Percentiles rank a stretch among this genome's conserved stretches.
These are phyloP conservation scores for Kodamaea fungicola DNA, from an alignment of 1,139 yeast species.

Conservation along the genomic window DNA sequence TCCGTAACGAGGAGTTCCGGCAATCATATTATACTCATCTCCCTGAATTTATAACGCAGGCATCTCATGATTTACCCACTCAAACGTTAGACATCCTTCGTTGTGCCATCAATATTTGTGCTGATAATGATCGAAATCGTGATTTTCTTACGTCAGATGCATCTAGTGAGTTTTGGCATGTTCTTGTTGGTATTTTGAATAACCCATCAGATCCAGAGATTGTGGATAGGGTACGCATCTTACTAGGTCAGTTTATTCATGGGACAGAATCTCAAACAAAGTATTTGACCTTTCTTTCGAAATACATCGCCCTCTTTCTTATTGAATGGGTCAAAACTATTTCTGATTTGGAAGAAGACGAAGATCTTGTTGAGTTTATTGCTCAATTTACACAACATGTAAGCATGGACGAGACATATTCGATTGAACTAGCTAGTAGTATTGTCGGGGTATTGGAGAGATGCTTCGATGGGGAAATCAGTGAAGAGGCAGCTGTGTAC, in stretches of 20 bases:
- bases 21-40: slow-evolving; percentile 1
- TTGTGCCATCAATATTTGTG: slow-evolving; percentile 33
- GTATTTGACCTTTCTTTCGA: slow-evolving; percentile 16
- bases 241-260: slow-evolving; percentile 35
- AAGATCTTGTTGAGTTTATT: slow-evolving; percentile 5
- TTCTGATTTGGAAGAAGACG: slow-evolving; percentile 1
- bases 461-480: slow-evolving; percentile 9
- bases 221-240: slow-evolving; percentile 17
- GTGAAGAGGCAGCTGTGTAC: slow-evolving; percentile 6
- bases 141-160: slow-evolving; percentile 12
- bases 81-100: slow-evolving; percentile 19
- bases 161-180: background rate
- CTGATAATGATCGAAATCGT: slow-evolving; percentile 36
- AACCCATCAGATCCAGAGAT: slow-evolving; percentile 4
- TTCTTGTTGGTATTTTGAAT: slow-evolving; percentile 4
- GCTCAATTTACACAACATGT: slow-evolving; percentile 2
- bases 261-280: slow-evolving; percentile 20
- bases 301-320: slow-evolving; percentile 1
- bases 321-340: background rate
- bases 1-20: slow-evolving; percentile 27
- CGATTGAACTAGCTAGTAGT: background rate
- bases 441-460: slow-evolving; percentile 6
- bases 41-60: slow-evolving; percentile 2
- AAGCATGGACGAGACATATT: background rate
- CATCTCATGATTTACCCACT: background rate